Evolutionary conservation across 129 eudicot genomes (phyloP), one percentile per base, ranked within the genome.

Genomic region (Ambrosia artemisiifolia): DNA sequence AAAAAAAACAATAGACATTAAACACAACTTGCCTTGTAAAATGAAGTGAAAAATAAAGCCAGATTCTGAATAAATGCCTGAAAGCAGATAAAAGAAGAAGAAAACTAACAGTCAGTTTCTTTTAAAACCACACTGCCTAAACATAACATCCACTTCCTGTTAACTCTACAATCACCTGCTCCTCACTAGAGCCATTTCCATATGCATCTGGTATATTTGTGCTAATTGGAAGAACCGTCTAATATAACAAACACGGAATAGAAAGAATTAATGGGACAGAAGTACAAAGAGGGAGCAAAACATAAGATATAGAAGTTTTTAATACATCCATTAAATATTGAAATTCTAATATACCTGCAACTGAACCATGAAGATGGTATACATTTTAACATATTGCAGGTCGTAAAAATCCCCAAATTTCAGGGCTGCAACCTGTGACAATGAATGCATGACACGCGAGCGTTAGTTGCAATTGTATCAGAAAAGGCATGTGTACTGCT

Each of bases 11-110:
- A 56, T 56, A 14, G 64, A 30, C 38, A 43, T 47, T 36, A 65
- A 64, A 62, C 4, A 53, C 33, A 59, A 81, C 84, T 83, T 76
- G 65, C 99, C 96, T 95, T 95, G 80, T 51, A 95, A 75, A 95
- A 95, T 32, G 99, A 88, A 64, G 99, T 91, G 75, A 95, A 95
- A 70, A 95, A 95, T 81, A 95, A 75, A 1, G 99, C 99, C 89
- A 95, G 82, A 55, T 95, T 95, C 87, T 95, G 99, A 75, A 95
- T 95, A 59, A 95, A 95, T 54, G 99, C 99, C 99, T 95, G 97
- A 46, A 47, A 74, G 48, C 46, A 70, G 40, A 16, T 33, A 68
- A 60, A 49, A 10, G 30, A 67, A 35, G 12, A 28, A 62, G 19
- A 20, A 42, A 63, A 59, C 16, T 12, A 43, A 51, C 42, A 36